Percentiles rank a stretch among this genome's conserved stretches.
phyloP scores from a whole-genome alignment of 225 moss, liverwort and hornwort species.

The Polytrichum commune region DNA sequence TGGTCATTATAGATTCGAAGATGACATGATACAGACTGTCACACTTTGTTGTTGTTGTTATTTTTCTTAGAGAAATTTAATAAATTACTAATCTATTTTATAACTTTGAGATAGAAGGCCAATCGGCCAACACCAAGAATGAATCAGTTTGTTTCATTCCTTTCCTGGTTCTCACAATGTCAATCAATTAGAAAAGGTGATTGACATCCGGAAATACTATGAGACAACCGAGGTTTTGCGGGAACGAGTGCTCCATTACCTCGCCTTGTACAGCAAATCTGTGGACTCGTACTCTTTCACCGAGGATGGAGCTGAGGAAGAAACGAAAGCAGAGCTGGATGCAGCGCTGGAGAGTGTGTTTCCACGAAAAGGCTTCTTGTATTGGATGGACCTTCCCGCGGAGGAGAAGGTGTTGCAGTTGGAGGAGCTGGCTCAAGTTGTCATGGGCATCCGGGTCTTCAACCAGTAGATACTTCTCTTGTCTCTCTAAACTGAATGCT shows the following conservation, averaged over 20 bases:
- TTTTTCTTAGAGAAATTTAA: no score
- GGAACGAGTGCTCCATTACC: slow-evolving; percentile 57
- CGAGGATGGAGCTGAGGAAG: neutral
- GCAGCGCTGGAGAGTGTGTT: slow-evolving; percentile 79
- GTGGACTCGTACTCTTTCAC: slow-evolving; percentile 25
- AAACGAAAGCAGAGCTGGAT: slow-evolving; percentile 61
- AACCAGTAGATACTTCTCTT: slow-evolving; percentile 57
- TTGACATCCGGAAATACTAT: slow-evolving; percentile 66
- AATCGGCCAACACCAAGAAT: no score
- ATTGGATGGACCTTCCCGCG: slow-evolving; percentile 75
- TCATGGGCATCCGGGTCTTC: slow-evolving; percentile 70
- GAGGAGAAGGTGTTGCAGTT: slow-evolving; percentile 58
- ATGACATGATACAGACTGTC: no score
- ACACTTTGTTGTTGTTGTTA: no score
- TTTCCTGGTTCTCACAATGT: neutral
- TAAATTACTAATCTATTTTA: no score
- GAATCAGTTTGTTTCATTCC: slow-evolving; percentile 7
- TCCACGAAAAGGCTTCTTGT: slow-evolving; percentile 71
- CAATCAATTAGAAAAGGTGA: slow-evolving; percentile 32
- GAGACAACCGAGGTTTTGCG: slow-evolving; percentile 58
- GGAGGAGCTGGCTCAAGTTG: slow-evolving; percentile 71
- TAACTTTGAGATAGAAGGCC: neutral
- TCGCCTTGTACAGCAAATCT: slow-evolving; percentile 45
- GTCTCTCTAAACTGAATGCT: no score
- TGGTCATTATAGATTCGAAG: neutral